Conservation (phyloP, 768 basidiomycete genomes). For the Suillus subalutaceus region DNA sequence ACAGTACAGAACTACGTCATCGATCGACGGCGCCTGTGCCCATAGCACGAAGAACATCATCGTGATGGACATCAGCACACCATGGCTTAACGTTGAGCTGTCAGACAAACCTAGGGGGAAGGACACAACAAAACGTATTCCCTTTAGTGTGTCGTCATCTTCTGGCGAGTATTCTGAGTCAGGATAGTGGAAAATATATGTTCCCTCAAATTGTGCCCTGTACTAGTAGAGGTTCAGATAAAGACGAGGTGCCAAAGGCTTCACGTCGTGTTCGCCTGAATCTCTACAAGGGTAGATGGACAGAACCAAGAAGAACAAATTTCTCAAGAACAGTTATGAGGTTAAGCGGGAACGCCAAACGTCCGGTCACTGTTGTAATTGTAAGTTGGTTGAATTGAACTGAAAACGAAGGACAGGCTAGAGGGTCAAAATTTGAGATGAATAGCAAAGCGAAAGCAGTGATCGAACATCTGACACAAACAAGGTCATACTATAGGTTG, state of each 20-base stretch:
- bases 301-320: background rate
- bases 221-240: background rate
- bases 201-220: conserved; percentile 96
- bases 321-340: background rate
- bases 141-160: conserved; percentile 82
- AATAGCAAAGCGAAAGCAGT: too few relatives aligned
- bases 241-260: background rate
- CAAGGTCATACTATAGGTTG: too few relatives aligned
- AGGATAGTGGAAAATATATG: conserved; percentile 77
- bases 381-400: background rate
- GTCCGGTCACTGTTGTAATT: background rate
- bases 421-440: background rate
- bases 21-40: background rate
- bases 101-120: conserved; percentile 69
- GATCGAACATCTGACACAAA: too few relatives aligned
- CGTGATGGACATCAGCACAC: background rate
- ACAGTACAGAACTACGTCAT: background rate
- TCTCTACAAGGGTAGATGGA: too few relatives aligned
- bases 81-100: background rate
- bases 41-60: background rate
- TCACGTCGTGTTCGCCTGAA: too few relatives aligned
- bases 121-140: conserved; percentile 77
- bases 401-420: background rate
- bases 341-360: background rate
- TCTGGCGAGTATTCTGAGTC: conserved; percentile 83